Conservation (phyloP, 176 grass and related monocot species). For the Musa troglodytarum region DNA sequence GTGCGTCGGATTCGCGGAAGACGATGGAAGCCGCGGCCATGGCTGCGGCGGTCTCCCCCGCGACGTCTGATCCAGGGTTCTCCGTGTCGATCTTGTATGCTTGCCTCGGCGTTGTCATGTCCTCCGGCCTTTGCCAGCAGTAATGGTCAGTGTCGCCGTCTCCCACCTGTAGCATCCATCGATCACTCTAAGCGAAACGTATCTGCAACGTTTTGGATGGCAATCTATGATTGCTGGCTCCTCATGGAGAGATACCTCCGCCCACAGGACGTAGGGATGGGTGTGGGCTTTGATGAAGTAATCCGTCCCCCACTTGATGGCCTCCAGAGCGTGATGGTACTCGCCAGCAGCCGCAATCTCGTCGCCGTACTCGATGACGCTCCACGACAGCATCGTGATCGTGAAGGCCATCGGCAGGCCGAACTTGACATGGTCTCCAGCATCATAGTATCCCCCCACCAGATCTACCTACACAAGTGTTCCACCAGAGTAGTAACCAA, state of each 20-base stretch:
- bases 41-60: conserved; percentile 8
- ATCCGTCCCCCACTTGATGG: conserved; percentile 17
- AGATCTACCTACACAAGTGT: background rate
- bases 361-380: conserved; percentile 2
- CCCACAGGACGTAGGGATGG: conserved; percentile 1
- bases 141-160: conserved; percentile 13
- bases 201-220: background rate
- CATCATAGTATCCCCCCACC: conserved; percentile 12
- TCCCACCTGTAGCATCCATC: background rate
- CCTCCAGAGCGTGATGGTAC: conserved; percentile 7
- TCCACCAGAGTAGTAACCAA: background rate
- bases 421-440: conserved; percentile 19
- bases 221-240: background rate
- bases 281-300: conserved; percentile 15
- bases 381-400: conserved; percentile 15
- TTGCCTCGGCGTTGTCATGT: conserved; percentile 15
- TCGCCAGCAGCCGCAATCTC: conserved; percentile 8
- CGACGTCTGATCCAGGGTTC: conserved; percentile 6
- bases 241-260: background rate
- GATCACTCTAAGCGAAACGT: background rate
- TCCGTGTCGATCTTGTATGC: conserved; percentile 11
- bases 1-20: background rate
- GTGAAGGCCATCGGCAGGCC: conserved; percentile 20
- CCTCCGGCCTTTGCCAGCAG: conserved; percentile 18
- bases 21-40: conserved; percentile 11